Evolutionary conservation across 495 filamentous ascomycete genomes (phyloP).

Genomic region (Niebla homalea): DNA sequence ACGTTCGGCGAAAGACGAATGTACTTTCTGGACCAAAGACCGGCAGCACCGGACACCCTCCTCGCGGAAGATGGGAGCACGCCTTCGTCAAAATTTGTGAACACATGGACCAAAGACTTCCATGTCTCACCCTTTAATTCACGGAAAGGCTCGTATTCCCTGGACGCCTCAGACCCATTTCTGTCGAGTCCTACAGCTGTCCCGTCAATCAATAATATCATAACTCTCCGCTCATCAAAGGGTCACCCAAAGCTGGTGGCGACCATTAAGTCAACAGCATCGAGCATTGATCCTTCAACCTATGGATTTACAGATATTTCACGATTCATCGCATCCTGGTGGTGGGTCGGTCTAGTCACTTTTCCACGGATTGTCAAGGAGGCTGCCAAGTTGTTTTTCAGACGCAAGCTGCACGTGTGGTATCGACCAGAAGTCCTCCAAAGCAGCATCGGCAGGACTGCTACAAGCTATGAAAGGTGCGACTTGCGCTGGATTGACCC

Average conservation of each 20-base stretch:
- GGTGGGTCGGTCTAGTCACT: slow-evolving; percentile 49
- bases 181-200: slow-evolving; percentile 15
- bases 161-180: slow-evolving; percentile 43
- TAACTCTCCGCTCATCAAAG: slow-evolving; percentile 43
- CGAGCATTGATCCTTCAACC: slow-evolving; percentile 33
- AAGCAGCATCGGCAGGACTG: slow-evolving; percentile 34
- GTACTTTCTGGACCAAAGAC: slow-evolving; percentile 14
- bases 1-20: slow-evolving; percentile 59
- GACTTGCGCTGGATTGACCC: neutral
- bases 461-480: slow-evolving; percentile 29
- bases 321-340: slow-evolving; percentile 41
- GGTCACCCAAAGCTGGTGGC: slow-evolving; percentile 41
- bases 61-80: neutral
- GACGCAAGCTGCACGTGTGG: slow-evolving; percentile 41
- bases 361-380: slow-evolving; percentile 48
- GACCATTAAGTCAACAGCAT: slow-evolving; percentile 33
- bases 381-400: slow-evolving; percentile 40
- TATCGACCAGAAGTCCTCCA: slow-evolving; percentile 41
- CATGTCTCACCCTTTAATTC: slow-evolving; percentile 66
- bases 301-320: slow-evolving; percentile 28
- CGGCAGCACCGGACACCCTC: neutral
- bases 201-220: slow-evolving; percentile 34
- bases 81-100: slow-evolving; percentile 21
- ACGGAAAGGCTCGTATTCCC: slow-evolving; percentile 44
- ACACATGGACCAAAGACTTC: slow-evolving; percentile 53